Conservation (phyloP, 768 basidiomycete species). For the Royoungia palumana region DNA sequence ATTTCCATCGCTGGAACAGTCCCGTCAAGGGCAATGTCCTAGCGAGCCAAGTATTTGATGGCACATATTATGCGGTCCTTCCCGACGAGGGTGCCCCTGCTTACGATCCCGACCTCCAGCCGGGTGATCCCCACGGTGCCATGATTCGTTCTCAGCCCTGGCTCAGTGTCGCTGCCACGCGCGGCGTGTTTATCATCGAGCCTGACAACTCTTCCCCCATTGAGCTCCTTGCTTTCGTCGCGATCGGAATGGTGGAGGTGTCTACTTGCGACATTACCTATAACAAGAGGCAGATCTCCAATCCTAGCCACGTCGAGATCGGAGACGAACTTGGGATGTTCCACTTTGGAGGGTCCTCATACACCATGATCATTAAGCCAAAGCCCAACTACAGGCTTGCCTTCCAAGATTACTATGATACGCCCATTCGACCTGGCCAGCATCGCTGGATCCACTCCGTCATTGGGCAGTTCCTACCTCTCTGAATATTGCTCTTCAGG, state of each 20-base stretch:
- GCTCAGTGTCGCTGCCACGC: conserved; percentile 44
- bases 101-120: background rate
- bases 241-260: conserved; percentile 61
- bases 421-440: no score
- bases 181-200: conserved; percentile 53
- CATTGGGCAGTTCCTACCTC: no score
- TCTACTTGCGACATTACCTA: conserved; percentile 25
- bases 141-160: conserved; percentile 37
- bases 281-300: background rate
- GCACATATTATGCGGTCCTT: conserved; percentile 11
- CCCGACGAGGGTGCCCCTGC: conserved; percentile 8
- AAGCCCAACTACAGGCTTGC: no score
- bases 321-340: conserved; percentile 44
- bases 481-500: no score
- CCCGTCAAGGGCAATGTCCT: conserved; percentile 45
- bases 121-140: conserved; percentile 17
- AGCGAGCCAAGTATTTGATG: conserved; percentile 33
- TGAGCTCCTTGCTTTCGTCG: conserved; percentile 53
- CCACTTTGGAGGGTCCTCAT: conserved; percentile 60
- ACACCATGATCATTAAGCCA: conserved; percentile 41
- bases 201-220: conserved; percentile 44
- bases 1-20: conserved; percentile 62
- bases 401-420: no score
- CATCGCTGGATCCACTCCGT: no score
- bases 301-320: background rate